Base-by-base conservation (phyloP, 192 early-diverging fungal genomes). In the Pilobolus umbonatus region DNA sequence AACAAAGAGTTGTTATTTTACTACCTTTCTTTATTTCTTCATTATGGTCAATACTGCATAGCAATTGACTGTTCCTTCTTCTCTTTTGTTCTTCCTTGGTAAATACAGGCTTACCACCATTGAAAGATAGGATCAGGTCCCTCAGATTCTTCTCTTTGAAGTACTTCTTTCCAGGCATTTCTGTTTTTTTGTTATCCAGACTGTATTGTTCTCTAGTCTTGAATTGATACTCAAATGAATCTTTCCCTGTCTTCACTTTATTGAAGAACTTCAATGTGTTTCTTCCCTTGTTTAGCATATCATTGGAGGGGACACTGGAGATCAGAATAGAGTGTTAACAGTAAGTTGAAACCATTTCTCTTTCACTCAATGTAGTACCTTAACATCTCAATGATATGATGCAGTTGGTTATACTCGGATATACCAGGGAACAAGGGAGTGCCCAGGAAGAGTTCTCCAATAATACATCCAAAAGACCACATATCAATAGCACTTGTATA, bases 381-480 rank as follows among this genome's bases (percentile, higher is more conserved):
- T 45, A 99, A 69, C 73, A 95, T 77, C 38, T 97, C 93, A 24
- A 96, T 83, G 55, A 99, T 99, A 11, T 94, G 78, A 35, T 78
- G 80, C 4, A 99, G 64, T 68, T 98, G 95, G 71, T 99, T 93
- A 69, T 97, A 97, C 75, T 99, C 95, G 26, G 91, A 94, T 9
- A 81, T 81, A 24, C 97, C 97, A 0, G 95, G 95, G 67, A 99
- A 99, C 54, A 99, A 70, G 0, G 97, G 97, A 3, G 93, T 75
- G 1, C 97, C 97, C 1, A 97, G 69, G 65, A 89, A 96, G n/a
- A 99, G 78, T 69, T 99, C 97, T 4, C 89, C 94, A 4, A 92
- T 91, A 73, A 99, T 98, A 65, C 97, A 99, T 0, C 97, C 97
- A 12, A 98, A 75, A 21, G 94, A 97, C 97, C 97, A 99, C 86